Evolutionary conservation across 2,329 filamentous ascomycete genomes (phyloP).

Genomic region (Coniochaeta prunicola): DNA sequence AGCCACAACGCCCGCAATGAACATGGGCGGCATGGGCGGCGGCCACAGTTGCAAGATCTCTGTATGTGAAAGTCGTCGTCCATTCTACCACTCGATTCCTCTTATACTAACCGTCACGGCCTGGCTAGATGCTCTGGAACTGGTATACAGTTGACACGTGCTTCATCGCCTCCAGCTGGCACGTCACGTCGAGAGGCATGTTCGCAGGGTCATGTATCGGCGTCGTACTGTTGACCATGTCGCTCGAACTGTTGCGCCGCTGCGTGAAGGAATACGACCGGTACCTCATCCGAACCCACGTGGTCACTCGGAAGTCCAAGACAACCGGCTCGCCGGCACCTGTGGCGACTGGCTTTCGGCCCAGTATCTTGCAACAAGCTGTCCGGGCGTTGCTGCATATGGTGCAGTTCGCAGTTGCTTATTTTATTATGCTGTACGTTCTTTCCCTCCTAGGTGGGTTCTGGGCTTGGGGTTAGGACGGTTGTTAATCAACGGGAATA

Average conservation of each 20-base stretch:
- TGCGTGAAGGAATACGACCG: slow-evolving; percentile 65
- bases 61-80: slow-evolving; percentile 24
- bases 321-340: slow-evolving; percentile 5
- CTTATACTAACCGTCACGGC: slow-evolving; percentile 1
- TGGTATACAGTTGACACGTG: slow-evolving; percentile 66
- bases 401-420: slow-evolving; percentile 66
- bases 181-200: slow-evolving; percentile 59
- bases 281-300: slow-evolving; percentile 49
- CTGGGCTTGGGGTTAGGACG: neutral
- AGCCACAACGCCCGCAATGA: slow-evolving; percentile 17
- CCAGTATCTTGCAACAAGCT: slow-evolving; percentile 57
- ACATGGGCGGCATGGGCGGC: slow-evolving; percentile 12
- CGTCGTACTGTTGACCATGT: slow-evolving; percentile 64
- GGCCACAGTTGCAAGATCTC: slow-evolving; percentile 31
- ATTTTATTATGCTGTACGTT: slow-evolving; percentile 63
- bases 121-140: slow-evolving; percentile 67
- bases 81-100: slow-evolving; percentile 5
- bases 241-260: slow-evolving; percentile 66
- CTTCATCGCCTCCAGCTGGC: slow-evolving; percentile 66
- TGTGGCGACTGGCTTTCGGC: slow-evolving; percentile 32
- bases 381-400: slow-evolving; percentile 62
- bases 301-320: neutral
- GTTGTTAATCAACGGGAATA: slow-evolving; percentile 8
- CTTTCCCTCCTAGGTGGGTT: neutral
- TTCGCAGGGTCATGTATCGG: slow-evolving; percentile 79